Evolutionary conservation across 345 rosid genomes (phyloP), one percentile per base, ranked within the genome.

Genomic region (Acer yangbiense): DNA sequence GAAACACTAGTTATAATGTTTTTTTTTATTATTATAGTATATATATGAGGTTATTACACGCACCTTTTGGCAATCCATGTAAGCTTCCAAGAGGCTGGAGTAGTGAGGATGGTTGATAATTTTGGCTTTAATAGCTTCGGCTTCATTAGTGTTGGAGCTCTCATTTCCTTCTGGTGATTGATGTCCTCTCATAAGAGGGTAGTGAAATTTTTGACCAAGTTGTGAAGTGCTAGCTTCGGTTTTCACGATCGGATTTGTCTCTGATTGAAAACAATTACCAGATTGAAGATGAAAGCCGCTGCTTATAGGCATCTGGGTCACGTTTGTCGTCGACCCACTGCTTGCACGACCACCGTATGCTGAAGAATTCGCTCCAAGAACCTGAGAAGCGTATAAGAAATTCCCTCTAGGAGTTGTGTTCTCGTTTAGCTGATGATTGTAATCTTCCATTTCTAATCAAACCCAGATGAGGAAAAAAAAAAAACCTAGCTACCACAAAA

Each of bases 61-160:
- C 76, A 92, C 99, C 97, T 96, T 96, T 81, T 94, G 98, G 83
- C 99, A 96, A 82, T 94, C 98, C 93, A 88, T 82, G 91, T 89
- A 94, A 76, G 98, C 98, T 86, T 96, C 90, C 71, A 96, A 78
- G 64, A 96, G 97, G 70, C 85, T 91, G 64, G 97, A 86, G 79
- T 92, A 96, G 78, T 94, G 97, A 75, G 98, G 98, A 75, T 96
- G 99, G 57, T 98, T 89, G 7, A 96, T 85, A 82, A 96, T 96
- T 86, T 96, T 96, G 44, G 98, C 97, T 80, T 96, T 96, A 77
- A 96, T 91, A 60, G 90, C 94, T 73, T 94, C 98, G 0, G 77
- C 87, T 71, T 92, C 93, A 65, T 67, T 69, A 20, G 27, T 35
- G 39, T 35, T 60, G 43, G 84, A 76, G 79, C 86, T 80, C 77